Conservation (phyloP, 306 rosid species). For the Heteromeles arbutifolia region DNA sequence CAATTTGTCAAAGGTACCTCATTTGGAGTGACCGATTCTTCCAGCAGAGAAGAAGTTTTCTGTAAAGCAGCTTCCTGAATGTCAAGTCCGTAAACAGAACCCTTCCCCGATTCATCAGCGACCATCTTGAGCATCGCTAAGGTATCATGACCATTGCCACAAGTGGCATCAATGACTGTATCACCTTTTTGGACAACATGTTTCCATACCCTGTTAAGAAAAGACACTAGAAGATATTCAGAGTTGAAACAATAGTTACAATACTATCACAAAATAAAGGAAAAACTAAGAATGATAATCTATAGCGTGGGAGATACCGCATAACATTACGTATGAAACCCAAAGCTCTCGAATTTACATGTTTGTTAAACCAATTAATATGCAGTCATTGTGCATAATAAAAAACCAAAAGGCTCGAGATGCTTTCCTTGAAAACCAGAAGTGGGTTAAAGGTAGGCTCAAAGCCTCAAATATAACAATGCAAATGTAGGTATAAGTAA, state of each 20-base stretch:
- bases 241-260: not conserved
- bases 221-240: not conserved
- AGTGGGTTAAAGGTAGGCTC: too few species aligned
- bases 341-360: too few species aligned
- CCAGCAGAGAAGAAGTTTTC: slow-evolving; percentile 52
- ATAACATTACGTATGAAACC: too few species aligned
- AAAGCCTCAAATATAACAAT: too few species aligned
- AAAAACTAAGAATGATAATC: not conserved
- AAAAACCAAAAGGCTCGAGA: too few species aligned
- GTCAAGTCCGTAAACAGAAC: slow-evolving; percentile 62
- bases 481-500: too few species aligned
- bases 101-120: slow-evolving; percentile 52
- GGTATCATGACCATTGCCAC: slow-evolving; percentile 87
- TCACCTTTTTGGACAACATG: slow-evolving; percentile 63
- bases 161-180: slow-evolving; percentile 80
- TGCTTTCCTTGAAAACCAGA: too few species aligned
- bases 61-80: slow-evolving; percentile 75
- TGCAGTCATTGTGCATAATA: too few species aligned
- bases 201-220: slow-evolving; percentile 64
- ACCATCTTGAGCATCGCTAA: slow-evolving; percentile 74
- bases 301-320: not conserved
- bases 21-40: slow-evolving; percentile 36
- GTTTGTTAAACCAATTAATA: too few species aligned
- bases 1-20: slow-evolving; percentile 31
- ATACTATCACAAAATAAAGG: not conserved